Conservation (phyloP, 2,329 filamentous ascomycete species). For the Myriosclerotinia scirpicola region DNA sequence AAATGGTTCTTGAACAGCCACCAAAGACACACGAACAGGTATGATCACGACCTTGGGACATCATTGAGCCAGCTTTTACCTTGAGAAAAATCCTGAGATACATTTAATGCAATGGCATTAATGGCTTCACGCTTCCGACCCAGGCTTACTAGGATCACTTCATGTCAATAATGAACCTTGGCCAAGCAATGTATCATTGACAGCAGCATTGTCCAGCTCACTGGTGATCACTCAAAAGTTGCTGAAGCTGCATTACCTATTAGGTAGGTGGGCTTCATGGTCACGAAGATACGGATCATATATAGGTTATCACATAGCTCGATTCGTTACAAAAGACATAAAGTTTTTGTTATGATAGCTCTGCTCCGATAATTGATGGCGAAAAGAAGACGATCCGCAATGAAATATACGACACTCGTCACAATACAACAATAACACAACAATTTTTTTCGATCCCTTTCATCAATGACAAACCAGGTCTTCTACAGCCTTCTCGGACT, state of each 20-base stretch:
- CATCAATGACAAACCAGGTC: constrained; percentile 18
- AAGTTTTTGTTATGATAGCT: background rate
- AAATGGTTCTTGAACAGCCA: constrained; percentile 8
- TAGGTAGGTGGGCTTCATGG: too few relatives aligned
- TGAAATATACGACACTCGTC: background rate
- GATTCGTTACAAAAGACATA: background rate
- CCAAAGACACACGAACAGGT: background rate
- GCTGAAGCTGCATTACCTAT: background rate
- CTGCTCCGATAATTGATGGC: background rate
- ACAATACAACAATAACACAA: background rate
- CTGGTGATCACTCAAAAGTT: background rate
- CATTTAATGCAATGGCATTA: background rate
- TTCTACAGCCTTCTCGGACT: constrained; percentile 21
- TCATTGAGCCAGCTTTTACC: background rate
- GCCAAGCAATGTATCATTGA: background rate
- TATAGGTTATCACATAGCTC: background rate
- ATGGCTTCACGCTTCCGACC: background rate
- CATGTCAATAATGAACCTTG: too few relatives aligned
- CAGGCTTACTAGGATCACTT: background rate
- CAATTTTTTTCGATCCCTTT: background rate
- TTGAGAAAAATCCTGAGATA: background rate
- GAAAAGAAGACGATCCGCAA: background rate
- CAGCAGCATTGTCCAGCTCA: too few relatives aligned
- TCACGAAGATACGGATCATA: background rate
- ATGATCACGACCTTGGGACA: background rate